phyloP scores from a whole-genome alignment of 345 rosid genomes.

The Sisymbrium altissimum region DNA sequence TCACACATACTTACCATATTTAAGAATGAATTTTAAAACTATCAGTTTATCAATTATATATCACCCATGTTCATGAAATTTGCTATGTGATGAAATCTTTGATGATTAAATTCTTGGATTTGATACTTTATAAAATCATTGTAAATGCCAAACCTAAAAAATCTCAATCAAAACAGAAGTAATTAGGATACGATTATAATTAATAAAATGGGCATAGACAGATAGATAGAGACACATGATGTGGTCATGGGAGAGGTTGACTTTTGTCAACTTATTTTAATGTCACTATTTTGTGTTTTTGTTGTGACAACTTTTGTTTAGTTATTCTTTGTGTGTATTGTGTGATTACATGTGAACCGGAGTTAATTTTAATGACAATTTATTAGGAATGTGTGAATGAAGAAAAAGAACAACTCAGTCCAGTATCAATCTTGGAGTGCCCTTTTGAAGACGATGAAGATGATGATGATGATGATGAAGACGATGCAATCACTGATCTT shows the following conservation, averaged over 20 bases:
- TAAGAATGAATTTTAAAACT: not conserved
- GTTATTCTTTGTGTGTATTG: not conserved
- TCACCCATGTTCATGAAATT: constrained; percentile 19
- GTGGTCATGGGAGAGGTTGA: constrained; percentile 33
- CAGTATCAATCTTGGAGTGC: constrained; percentile 74
- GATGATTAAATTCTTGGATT: not conserved
- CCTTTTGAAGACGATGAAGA: constrained; percentile 74
- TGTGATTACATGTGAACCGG: not conserved
- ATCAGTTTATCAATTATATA: not conserved
- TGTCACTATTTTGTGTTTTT: not conserved
- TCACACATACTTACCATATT: constrained; percentile 3
- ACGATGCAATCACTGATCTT: not conserved
- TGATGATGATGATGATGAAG: constrained; percentile 23
- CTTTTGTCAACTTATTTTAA: constrained; percentile 28
- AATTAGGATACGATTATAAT: not conserved
- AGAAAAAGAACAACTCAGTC: constrained; percentile 79
- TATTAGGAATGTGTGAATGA: constrained; percentile 53
- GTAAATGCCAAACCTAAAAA: not conserved
- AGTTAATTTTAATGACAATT: not conserved
- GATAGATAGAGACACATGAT: constrained; percentile 13
- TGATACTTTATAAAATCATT: not conserved
- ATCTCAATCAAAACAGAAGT: not conserved
- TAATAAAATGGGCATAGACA: constrained; percentile 20
- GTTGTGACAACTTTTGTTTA: not conserved
- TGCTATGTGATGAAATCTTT: not conserved